Evolutionary conservation across 176 grass and related monocot genomes (phyloP), one percentile per base, ranked within the genome.

Genomic region (Echinochloa phyllopogon): DNA sequence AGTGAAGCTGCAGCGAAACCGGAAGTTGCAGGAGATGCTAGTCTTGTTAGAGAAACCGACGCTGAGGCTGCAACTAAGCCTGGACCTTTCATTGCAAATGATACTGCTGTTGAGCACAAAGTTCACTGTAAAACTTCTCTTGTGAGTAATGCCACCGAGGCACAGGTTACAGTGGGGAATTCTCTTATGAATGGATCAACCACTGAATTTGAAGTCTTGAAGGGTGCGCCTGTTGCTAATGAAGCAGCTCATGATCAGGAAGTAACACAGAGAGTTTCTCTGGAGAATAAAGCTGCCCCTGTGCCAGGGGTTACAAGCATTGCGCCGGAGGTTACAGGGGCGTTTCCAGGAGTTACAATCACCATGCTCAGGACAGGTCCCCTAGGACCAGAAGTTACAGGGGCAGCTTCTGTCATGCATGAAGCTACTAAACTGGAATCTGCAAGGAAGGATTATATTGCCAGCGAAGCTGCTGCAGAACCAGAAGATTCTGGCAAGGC

Each of bases 371-470:
- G 74, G 48, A 21, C 36, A 4, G 17, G 55, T 78, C 72, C 66
- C 43, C 55, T 88, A 72, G 65, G 69, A 78, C 55, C 7, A 25
- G 59, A 79, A 74, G 79, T 66, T 73, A 79, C 41, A 74, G 40
- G 41, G 20, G 36, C 12, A 38, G 68, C 72, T 83, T 83, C 48
- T 77, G 57, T 83, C 77, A 9, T 58, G 44, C 75, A 78, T n/a
- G 55, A 72, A 86, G 69, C 65, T 65, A 53, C 25, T 55, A 65
- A 57, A 48, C 47, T 72, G 78, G 73, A 86, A 65, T 43, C 62
- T 73, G 63, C 48, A 47, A 21, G 17, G n/a, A 49, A 7, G 7
- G 38, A 18, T 57, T 56, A 16, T 82, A 17, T 77, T 45, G 45
- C 41, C 58, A 65, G 21, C 5, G 2, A 82, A 86, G 72, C 40